These are phyloP conservation scores for Aspergillus amoenus DNA, from an alignment of 2,329 filamentous ascomycete species.

Conservation along the genomic window DNA sequence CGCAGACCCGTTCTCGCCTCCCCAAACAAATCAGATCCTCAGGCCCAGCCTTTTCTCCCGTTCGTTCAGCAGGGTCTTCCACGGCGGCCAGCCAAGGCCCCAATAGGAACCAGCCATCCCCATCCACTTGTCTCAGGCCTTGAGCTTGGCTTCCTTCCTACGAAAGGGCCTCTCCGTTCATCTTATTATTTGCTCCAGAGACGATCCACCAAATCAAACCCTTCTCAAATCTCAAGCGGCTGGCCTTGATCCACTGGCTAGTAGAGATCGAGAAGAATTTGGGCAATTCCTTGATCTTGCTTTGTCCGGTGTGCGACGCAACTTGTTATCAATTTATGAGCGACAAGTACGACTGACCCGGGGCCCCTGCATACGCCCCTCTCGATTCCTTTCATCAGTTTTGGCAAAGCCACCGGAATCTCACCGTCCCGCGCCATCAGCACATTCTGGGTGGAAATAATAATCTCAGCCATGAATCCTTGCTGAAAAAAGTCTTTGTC, in stretches of 20 bases:
- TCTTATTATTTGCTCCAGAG: not conserved
- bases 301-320: no score
- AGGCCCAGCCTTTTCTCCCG: no score
- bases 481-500: not conserved
- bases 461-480: conserved; percentile 5
- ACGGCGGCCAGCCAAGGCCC: not conserved
- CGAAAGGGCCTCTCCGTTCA: not conserved
- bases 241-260: not conserved
- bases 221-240: not conserved
- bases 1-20: no score
- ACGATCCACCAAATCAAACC: not conserved
- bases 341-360: not conserved
- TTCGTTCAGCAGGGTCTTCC: not conserved
- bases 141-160: not conserved
- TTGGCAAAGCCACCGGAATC: not conserved
- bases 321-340: not conserved
- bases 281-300: no score
- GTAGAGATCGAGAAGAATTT: no score
- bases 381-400: not conserved
- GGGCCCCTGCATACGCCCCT: conserved; percentile 1
- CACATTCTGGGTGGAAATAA: not conserved
- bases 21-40: no score
- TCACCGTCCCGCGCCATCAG: not conserved
- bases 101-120: not conserved
- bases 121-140: not conserved